These are phyloP conservation scores for Yamadazyma olivae DNA, from an alignment of 805 yeast species.

Conservation along the genomic window DNA sequence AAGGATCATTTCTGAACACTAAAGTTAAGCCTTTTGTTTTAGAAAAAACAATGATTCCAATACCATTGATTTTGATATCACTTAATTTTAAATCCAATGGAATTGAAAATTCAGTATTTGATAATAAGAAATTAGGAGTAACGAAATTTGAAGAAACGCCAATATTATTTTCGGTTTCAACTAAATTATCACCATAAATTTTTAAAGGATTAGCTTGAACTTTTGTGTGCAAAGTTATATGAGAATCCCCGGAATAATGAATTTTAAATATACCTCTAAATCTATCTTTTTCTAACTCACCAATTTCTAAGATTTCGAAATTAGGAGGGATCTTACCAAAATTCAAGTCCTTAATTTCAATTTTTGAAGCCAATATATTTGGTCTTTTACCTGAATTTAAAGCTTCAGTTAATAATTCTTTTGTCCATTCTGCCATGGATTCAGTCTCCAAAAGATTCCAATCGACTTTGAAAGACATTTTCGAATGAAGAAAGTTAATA, in stretches of 20 bases:
- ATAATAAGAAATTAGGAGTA: conserved; percentile 63
- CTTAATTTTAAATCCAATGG: conserved; percentile 76
- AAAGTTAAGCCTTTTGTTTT: conserved; percentile 80
- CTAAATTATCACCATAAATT: conserved; percentile 51
- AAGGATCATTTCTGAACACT: conserved; percentile 86
- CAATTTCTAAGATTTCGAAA: conserved; percentile 77
- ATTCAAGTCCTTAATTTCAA: conserved; percentile 62
- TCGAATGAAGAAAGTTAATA: no score
- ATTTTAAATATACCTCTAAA: conserved; percentile 82
- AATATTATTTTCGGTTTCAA: conserved; percentile 28
- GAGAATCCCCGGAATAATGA: conserved; percentile 72
- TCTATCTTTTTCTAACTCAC: conserved; percentile 72
- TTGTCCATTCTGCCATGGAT: conserved; percentile 58
- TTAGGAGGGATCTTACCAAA: conserved; percentile 74
- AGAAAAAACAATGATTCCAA: conserved; percentile 79
- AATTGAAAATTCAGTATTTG: conserved; percentile 66
- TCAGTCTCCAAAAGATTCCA: conserved; percentile 75
- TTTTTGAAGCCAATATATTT: conserved; percentile 64
- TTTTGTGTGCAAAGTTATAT: conserved; percentile 69
- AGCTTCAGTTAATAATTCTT: conserved; percentile 65
- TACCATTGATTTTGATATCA: conserved; percentile 70
- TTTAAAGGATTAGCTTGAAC: conserved; percentile 84
- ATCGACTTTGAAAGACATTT: conserved; percentile 75
- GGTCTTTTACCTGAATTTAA: conserved; percentile 73
- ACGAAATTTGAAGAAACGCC: conserved; percentile 43